Base-by-base conservation (phyloP, 495 filamentous ascomycete genomes). In the Podospora pseudocomata region DNA sequence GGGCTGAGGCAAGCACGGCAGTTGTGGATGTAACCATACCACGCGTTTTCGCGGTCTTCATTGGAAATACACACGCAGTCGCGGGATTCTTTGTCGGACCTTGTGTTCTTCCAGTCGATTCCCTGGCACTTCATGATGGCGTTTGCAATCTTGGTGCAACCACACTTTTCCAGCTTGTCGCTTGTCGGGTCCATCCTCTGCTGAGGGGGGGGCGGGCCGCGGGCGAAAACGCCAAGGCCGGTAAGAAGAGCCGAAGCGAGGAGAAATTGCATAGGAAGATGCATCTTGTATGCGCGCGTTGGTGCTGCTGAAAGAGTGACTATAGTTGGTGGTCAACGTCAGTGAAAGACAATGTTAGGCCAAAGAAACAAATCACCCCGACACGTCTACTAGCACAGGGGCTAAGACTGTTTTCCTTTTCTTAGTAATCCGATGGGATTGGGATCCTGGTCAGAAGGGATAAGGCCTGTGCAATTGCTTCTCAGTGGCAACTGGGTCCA, bases 21-120 rank as follows among this genome's bases (percentile, higher is more conserved):
- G 59, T 61, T 61, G 27, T 61, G 59, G 59, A 32, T 61, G 23
- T 18, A 60, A 5, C 58, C 58, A 15, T 60, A 61, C 59, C 59
- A 61, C 23, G 23, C 59, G 23, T 49, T 49, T 6, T 30, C 59
- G 26, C 23, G 59, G 11, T 61, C 59, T 18, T 18, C 16, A 20
- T 61, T 61, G 20, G 59, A 30, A 3, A 61, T 61, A 26, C 59
- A 61, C 6, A 30, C 23, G 59, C 59, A 61, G 5, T 61, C 30
- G 5, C 59, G 26, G 13, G 32, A n/a, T 13, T 61, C 59, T 13
- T 61, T 30, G 6, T 61, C 16, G 0, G 39, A 49, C 2, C 2
- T 49, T 11, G 39, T 49, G 9, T 13, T 49, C 39, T 13, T 49
- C 39, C 39, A 49, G 23, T 28, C 27, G 23, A 18, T 28, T 5